These are phyloP conservation scores for Phytopythium sindhum DNA, from an alignment of 352 stramenopile species.

Conservation along the genomic window DNA sequence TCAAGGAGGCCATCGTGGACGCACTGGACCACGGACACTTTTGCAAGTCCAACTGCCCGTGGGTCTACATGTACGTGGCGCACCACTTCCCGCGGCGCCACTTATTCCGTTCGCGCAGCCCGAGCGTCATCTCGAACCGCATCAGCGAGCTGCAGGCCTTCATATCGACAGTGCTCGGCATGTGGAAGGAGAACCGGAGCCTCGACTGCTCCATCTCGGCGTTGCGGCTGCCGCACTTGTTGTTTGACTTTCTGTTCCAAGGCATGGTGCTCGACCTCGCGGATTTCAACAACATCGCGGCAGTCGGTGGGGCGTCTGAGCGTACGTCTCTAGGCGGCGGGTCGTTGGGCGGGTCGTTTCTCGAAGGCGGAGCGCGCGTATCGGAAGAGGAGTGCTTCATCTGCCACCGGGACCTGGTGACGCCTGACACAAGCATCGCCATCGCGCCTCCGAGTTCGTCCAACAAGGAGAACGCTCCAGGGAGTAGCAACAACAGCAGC, in stretches of 20 bases:
- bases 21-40: slow-evolving; percentile 77
- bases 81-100: slow-evolving; percentile 77
- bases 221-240: slow-evolving; percentile 53
- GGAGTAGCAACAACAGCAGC: slow-evolving; percentile 6
- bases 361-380: slow-evolving; percentile 18
- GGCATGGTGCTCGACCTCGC: slow-evolving; percentile 76
- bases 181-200: slow-evolving; percentile 60
- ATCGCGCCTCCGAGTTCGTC: slow-evolving; percentile 31
- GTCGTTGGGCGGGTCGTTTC: slow-evolving; percentile 24
- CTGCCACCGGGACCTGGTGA: slow-evolving; percentile 40
- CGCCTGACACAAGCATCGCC: slow-evolving; percentile 25
- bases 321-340: slow-evolving; percentile 29
- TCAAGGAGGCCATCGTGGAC: slow-evolving; percentile 59
- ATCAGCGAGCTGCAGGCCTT: slow-evolving; percentile 66
- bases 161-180: slow-evolving; percentile 54
- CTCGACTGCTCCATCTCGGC: slow-evolving; percentile 58
- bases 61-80: slow-evolving; percentile 78
- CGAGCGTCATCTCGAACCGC: slow-evolving; percentile 56
- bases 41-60: slow-evolving; percentile 77
- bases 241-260: slow-evolving; percentile 82
- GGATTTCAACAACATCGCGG: slow-evolving; percentile 50
- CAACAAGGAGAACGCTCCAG: slow-evolving; percentile 7
- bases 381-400: slow-evolving; percentile 51
- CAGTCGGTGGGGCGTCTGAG: slow-evolving; percentile 21
- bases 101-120: slow-evolving; percentile 66